Evolutionary conservation across 208 protist species (phyloP), one percentile per base, ranked within the genome.

Genomic region (Wallacemonas rigidus): DNA sequence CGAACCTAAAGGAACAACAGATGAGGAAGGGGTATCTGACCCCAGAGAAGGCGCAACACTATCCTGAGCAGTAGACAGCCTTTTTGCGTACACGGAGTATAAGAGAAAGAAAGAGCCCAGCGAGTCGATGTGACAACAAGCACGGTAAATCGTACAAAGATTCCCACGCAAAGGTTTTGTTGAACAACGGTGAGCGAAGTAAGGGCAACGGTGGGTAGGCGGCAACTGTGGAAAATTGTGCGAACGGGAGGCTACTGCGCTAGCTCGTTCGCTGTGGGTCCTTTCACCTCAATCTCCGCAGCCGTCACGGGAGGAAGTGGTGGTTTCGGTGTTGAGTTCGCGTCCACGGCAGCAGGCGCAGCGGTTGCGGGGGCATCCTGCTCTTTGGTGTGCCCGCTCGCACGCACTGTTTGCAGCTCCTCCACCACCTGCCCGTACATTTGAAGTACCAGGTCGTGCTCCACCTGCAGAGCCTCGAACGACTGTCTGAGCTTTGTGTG

Each of bases 341-440:
- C 53, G 53, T 26, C 53, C 15, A 57, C 53, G 26, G 53, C 53
- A 57, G 17, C 14, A 36, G 17, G 14, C 5, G 53, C 9, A 57
- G 53, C 5, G 53, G 14, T 5, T n/a, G 53, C 17, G 11, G 53
- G 9, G 17, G 53, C 15, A 7, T 6, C 17, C 15, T 57, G 5
- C 53, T 15, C 11, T 5, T 35, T n/a, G 17, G 53, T 8, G 14
- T 74, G 38, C 72, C 53, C 45, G 54, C 39, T 39, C 26, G 7
- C n/a, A 3, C 62, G 73, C 26, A 41, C 51, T 39, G 56, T 41
- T 43, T 76, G 56, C 44, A 88, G 47, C 15, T 87, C 74, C n/a
- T 95, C 87, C 75, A 90, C 83, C 53, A 90, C 55, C 71, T 96
- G 72, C 0, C 91, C 91, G 73, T 93, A 93, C 67, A 96, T 82